Evolutionary conservation across 441 rosid genomes (phyloP).

Genomic region (Omphalea diandra): DNA sequence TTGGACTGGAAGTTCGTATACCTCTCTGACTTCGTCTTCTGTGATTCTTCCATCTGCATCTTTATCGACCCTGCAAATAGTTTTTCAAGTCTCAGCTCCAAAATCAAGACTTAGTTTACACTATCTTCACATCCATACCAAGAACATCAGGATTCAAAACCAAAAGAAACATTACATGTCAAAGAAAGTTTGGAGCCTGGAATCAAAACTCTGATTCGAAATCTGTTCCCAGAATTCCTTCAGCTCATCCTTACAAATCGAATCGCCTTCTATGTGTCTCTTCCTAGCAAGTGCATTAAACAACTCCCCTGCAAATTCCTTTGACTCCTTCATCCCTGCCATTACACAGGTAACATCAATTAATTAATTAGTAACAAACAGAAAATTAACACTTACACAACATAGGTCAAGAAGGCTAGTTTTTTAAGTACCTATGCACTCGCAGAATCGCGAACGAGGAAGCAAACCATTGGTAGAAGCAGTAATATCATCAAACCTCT

Average conservation of each 20-base stretch:
- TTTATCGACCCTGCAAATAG: slow-evolving; percentile 82
- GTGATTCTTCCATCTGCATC: slow-evolving; percentile 86
- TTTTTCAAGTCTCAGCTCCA: background rate
- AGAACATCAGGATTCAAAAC: background rate
- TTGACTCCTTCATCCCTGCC: slow-evolving; percentile 88
- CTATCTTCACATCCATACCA: too few relatives aligned
- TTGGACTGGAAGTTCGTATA: slow-evolving; percentile 18
- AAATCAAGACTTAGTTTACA: background rate
- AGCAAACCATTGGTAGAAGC: slow-evolving; percentile 55
- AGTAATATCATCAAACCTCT: slow-evolving; percentile 68
- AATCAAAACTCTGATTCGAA: slow-evolving; percentile 81
- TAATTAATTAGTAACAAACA: background rate
- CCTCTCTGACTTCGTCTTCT: slow-evolving; percentile 90
- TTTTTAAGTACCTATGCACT: slow-evolving; percentile 66
- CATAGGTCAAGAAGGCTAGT: too few relatives aligned
- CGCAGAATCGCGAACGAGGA: slow-evolving; percentile 64
- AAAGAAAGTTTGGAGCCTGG: slow-evolving; percentile 90
- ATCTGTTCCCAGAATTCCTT: slow-evolving; percentile 82
- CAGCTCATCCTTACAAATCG: slow-evolving; percentile 62
- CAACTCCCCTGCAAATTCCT: slow-evolving; percentile 83
- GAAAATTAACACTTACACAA: background rate
- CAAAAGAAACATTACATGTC: slow-evolving; percentile 57
- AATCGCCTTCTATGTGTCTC: slow-evolving; percentile 59
- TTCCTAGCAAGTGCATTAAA: slow-evolving; percentile 77
- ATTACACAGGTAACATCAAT: background rate